These are phyloP conservation scores for Boletus sp. DNA, from an alignment of 1,284 basidiomycete genomes.

Conservation along the genomic window DNA sequence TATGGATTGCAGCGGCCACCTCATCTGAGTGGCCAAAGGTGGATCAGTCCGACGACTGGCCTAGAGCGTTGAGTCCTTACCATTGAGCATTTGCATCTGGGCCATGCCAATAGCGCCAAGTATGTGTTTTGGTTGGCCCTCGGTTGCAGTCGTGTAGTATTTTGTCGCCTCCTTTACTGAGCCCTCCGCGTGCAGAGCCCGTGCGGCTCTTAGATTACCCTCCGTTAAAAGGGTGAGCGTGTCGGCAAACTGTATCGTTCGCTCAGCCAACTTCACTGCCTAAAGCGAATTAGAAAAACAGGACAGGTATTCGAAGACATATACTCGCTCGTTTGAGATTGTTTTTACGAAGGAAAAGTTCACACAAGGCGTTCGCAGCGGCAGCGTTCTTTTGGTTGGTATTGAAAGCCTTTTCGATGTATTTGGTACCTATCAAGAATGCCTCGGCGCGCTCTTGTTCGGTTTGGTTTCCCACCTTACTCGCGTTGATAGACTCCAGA, in stretches of 20 bases:
- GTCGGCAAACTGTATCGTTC: constrained; percentile 91
- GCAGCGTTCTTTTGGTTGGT: constrained; percentile 75
- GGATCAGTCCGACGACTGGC: too few species aligned
- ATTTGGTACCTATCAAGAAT: constrained; percentile 64
- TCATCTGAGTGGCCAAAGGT: constrained; percentile 54
- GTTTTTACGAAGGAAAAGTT: constrained; percentile 72
- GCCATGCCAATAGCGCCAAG: constrained; percentile 84
- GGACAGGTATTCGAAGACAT: background rate
- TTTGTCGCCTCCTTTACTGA: constrained; percentile 64
- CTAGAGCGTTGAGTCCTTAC: too few species aligned
- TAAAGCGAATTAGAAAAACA: constrained; percentile 35
- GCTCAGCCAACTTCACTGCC: constrained; percentile 90
- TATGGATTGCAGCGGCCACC: constrained; percentile 81
- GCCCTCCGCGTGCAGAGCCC: constrained; percentile 76
- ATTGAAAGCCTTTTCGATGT: constrained; percentile 76
- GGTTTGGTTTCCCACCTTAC: constrained; percentile 63
- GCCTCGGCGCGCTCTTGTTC: constrained; percentile 64
- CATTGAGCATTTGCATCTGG: constrained; percentile 83
- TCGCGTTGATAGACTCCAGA: constrained; percentile 79
- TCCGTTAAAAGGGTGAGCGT: constrained; percentile 80
- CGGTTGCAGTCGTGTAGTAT: constrained; percentile 76
- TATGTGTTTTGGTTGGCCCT: constrained; percentile 75
- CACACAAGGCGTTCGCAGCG: constrained; percentile 77
- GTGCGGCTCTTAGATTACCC: constrained; percentile 77
- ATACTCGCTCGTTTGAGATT: constrained; percentile 54